Percentiles rank a stretch among this genome's conserved stretches.
Evolutionary conservation across 1,284 basidiomycete genomes (phyloP).

Genomic region (Rhodotorula sp.): DNA sequence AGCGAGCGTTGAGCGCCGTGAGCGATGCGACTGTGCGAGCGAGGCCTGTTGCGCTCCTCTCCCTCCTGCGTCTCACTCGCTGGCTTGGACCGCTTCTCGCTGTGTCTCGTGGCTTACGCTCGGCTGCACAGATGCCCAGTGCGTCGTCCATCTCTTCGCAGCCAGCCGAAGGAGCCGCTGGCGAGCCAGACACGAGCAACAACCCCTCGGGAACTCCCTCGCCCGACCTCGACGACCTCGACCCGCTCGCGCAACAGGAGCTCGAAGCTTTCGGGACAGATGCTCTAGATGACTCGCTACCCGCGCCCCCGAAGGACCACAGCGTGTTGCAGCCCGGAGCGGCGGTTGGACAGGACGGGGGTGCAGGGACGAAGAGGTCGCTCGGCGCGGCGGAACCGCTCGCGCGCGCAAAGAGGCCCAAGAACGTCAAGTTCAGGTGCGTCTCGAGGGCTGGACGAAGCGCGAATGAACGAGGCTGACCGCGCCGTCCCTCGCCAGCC

Average conservation of each 20-base stretch:
- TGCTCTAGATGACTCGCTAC: slow-evolving; percentile 29
- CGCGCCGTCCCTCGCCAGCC: slow-evolving; percentile 4
- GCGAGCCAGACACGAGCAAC: background rate
- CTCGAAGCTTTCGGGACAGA: slow-evolving; percentile 29
- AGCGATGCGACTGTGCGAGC: too few species aligned
- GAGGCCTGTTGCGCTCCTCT: background rate
- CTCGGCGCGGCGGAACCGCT: slow-evolving; percentile 22
- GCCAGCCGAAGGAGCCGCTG: background rate
- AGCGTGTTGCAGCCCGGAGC: background rate
- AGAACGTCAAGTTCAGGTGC: slow-evolving; percentile 41
- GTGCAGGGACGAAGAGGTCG: slow-evolving; percentile 14
- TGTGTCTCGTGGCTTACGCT: too few species aligned
- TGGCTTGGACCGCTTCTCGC: background rate
- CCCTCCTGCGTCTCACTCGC: background rate
- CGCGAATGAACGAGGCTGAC: too few species aligned
- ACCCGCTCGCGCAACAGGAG: slow-evolving; percentile 33
- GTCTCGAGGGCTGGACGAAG: background rate
- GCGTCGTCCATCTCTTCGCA: slow-evolving; percentile 3
- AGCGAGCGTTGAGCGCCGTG: background rate
- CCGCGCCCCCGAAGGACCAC: slow-evolving; percentile 30
- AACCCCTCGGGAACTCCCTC: background rate
- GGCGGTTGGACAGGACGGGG: background rate
- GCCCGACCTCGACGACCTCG: slow-evolving; percentile 1
- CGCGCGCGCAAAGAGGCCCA: slow-evolving; percentile 37
- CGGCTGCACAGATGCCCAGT: slow-evolving; percentile 6